These are phyloP conservation scores for Ilex asprella DNA, from an alignment of 257 asterid species.

Conservation along the genomic window DNA sequence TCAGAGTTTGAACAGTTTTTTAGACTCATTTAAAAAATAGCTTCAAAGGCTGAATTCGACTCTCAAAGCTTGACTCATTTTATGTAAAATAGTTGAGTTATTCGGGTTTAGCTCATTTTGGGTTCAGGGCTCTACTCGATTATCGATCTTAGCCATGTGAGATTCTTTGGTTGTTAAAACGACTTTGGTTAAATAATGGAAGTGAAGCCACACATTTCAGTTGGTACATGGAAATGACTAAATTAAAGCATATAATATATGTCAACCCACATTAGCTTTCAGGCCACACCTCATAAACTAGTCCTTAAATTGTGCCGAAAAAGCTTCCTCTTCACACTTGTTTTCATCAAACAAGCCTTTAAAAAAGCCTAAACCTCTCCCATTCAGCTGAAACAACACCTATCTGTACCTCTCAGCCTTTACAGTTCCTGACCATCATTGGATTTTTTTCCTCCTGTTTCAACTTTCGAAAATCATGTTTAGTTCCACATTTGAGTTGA, in stretches of 20 bases:
- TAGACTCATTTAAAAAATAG: too few species aligned
- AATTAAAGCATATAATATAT: neutral
- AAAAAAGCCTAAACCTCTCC: conserved; percentile 6
- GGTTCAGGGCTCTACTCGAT: too few species aligned
- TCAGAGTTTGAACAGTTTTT: too few species aligned
- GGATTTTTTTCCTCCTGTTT: neutral
- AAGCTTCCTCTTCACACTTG: conserved; percentile 29
- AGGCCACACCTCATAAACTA: conserved; percentile 25
- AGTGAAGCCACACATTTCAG: neutral
- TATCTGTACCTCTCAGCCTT: conserved; percentile 4
- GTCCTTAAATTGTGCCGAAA: conserved; percentile 12
- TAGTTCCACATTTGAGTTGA: conserved; percentile 38
- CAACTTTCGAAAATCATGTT: conserved; percentile 19
- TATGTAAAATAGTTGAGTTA: too few species aligned
- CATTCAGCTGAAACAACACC: neutral
- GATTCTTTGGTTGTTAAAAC: neutral
- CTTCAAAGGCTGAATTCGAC: too few species aligned
- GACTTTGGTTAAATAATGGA: neutral
- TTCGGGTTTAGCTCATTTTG: too few species aligned
- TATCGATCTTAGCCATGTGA: neutral
- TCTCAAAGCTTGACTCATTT: too few species aligned
- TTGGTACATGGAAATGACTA: neutral
- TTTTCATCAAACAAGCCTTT: conserved; percentile 5
- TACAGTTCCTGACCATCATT: neutral
- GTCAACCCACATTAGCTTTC: conserved; percentile 29